phyloP scores from a whole-genome alignment of 495 filamentous ascomycete species.

The Neurospora sublineolata region DNA sequence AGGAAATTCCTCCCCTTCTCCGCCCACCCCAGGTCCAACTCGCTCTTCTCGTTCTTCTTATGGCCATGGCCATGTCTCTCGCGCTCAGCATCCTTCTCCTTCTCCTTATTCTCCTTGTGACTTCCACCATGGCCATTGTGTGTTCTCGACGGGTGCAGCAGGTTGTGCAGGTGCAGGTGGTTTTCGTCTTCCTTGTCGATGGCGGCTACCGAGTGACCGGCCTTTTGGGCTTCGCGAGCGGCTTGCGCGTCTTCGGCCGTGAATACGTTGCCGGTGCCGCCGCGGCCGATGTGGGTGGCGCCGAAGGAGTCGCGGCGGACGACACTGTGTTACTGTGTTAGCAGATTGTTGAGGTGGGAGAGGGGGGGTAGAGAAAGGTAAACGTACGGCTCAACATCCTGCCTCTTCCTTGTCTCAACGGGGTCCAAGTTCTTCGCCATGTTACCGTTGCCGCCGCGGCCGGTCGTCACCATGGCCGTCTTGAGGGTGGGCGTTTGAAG shows the following conservation, averaged over 20 bases:
- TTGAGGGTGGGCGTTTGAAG: conserved; percentile 78
- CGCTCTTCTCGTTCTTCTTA: conserved; percentile 22
- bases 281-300: conserved; percentile 38
- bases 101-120: conserved; percentile 3
- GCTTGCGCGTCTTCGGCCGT: conserved; percentile 26
- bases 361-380: not conserved
- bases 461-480: conserved; percentile 70
- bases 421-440: conserved; percentile 60
- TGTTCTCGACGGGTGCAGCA: not conserved
- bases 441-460: conserved; percentile 52
- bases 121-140: not conserved
- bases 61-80: conserved; percentile 2
- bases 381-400: conserved; percentile 61
- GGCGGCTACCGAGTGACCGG: not conserved
- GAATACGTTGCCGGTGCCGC: conserved; percentile 48
- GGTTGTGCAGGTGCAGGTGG: conserved; percentile 1
- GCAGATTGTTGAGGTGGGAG: conserved; percentile 1
- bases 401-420: conserved; percentile 57
- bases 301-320: conserved; percentile 26
- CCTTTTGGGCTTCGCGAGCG: conserved; percentile 27
- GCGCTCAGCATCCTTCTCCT: conserved; percentile 5
- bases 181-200: conserved; percentile 1
- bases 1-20: conserved; percentile 44
- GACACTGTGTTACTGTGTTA: conserved; percentile 17
- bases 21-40: conserved; percentile 36